A percentile compares a stretch with the other conserved stretches of the same genome.
These are phyloP conservation scores for Strobilomyces confusus DNA, from an alignment of 768 basidiomycete genomes.

Conservation along the genomic window DNA sequence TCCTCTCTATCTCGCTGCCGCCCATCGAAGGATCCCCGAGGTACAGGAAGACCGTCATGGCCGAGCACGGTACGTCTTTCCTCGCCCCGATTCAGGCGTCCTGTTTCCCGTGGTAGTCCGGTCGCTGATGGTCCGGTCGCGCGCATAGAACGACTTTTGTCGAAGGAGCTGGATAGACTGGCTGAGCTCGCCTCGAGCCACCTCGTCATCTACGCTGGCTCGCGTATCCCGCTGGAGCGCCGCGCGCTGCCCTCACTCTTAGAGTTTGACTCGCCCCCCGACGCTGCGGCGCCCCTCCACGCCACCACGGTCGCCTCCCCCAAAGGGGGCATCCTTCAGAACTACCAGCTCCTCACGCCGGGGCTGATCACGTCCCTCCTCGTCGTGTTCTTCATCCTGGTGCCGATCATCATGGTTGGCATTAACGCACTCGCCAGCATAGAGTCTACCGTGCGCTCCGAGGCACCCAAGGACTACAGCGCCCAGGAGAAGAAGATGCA, in stretches of 20 bases:
- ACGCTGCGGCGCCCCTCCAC: constrained; percentile 24
- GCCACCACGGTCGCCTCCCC: constrained; percentile 31
- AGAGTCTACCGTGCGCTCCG: constrained; percentile 61
- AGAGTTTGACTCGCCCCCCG: constrained; percentile 27
- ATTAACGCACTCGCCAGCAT: constrained; percentile 69
- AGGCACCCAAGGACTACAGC: constrained; percentile 61
- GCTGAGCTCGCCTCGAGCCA: constrained; percentile 52
- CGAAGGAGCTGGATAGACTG: constrained; percentile 46
- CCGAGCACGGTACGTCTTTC: constrained; percentile 51
- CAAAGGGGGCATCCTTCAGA: constrained; percentile 60
- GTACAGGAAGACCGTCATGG: constrained; percentile 45
- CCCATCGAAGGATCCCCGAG: constrained; percentile 37
- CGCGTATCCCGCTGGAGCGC: constrained; percentile 37
- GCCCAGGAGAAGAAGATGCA: constrained; percentile 76
- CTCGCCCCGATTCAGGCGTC: no score
- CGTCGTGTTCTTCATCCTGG: constrained; percentile 58
- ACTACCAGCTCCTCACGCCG: constrained; percentile 75
- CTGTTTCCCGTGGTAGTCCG: not conserved
- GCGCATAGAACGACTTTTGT: constrained; percentile 41
- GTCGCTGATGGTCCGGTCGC: not conserved
- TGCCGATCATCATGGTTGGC: constrained; percentile 63
- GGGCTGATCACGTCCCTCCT: constrained; percentile 65
- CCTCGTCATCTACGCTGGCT: constrained; percentile 64
- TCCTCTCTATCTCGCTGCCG: constrained; percentile 57
- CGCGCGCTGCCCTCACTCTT: constrained; percentile 36